Percentiles rank a stretch among this genome's conserved stretches.
These are phyloP conservation scores for Amanita molliuscula DNA, from an alignment of 768 basidiomycete species.

Conservation along the genomic window DNA sequence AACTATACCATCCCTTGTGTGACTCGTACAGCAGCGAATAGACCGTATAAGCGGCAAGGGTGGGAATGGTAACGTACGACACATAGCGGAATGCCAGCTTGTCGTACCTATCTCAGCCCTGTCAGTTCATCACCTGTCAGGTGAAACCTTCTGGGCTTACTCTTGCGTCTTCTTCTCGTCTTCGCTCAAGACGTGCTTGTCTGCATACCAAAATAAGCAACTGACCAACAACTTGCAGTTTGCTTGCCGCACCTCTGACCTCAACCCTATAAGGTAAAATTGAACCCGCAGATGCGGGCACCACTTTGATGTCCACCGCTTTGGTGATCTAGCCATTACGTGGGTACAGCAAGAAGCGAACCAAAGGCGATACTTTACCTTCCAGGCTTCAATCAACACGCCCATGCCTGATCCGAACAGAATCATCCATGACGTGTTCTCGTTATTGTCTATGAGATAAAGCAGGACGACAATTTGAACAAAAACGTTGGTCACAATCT, in stretches of 20 bases:
- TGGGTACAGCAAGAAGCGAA: slow-evolving; percentile 10
- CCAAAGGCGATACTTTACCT: slow-evolving; percentile 35
- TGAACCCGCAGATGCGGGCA: slow-evolving; percentile 51
- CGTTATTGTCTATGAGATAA: slow-evolving; percentile 91
- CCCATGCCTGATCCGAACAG: slow-evolving; percentile 79
- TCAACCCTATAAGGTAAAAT: slow-evolving; percentile 69
- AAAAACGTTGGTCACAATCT: slow-evolving; percentile 87
- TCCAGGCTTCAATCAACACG: slow-evolving; percentile 87
- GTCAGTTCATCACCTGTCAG: slow-evolving; percentile 5
- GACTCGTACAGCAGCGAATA: slow-evolving; percentile 78
- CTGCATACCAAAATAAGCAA: slow-evolving; percentile 24
- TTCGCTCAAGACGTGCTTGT: slow-evolving; percentile 93
- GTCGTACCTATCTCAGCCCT: slow-evolving; percentile 52
- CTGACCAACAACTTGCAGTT: slow-evolving; percentile 2
- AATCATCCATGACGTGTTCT: slow-evolving; percentile 98
- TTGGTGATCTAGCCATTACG: slow-evolving; percentile 54
- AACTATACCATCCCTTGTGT: slow-evolving; percentile 94
- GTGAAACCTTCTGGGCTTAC: slow-evolving; percentile 31
- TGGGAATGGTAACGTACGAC: slow-evolving; percentile 78
- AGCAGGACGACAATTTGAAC: slow-evolving; percentile 85
- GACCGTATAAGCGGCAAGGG: slow-evolving; percentile 63
- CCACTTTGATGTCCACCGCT: slow-evolving; percentile 78
- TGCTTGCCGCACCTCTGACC: slow-evolving; percentile 54
- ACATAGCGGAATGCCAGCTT: slow-evolving; percentile 92
- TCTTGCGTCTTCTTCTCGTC: slow-evolving; percentile 98